phyloP scores from a whole-genome alignment of 208 protist genomes.

The Acanthamoeba castellanii region DNA sequence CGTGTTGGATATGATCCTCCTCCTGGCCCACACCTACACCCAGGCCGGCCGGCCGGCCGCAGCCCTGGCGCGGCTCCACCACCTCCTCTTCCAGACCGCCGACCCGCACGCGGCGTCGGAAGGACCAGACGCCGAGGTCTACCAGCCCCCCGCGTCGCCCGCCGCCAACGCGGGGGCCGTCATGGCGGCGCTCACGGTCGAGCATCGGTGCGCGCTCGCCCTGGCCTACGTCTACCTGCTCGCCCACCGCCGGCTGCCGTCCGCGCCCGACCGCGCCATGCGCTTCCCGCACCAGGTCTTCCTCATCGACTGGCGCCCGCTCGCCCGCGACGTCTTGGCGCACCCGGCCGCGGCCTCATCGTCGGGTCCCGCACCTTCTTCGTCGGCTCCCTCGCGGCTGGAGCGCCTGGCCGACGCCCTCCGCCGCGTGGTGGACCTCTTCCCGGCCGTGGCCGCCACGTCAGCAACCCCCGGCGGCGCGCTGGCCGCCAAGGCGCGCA shows the following conservation, averaged over 20 bases:
- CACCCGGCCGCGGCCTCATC: background rate
- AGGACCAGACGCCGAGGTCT: background rate
- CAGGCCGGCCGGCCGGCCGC: background rate
- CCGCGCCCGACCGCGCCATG: background rate
- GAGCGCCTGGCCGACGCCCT: background rate
- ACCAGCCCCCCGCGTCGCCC: background rate
- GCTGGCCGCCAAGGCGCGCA: background rate
- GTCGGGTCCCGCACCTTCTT: background rate
- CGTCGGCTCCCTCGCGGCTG: background rate
- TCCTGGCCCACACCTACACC: constrained; percentile 20
- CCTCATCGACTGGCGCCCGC: constrained; percentile 13
- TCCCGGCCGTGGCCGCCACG: background rate
- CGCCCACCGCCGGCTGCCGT: background rate
- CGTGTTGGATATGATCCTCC: constrained; percentile 16
- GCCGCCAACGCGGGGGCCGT: background rate
- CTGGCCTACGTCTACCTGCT: background rate
- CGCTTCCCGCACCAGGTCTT: constrained; percentile 56
- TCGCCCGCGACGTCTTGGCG: background rate
- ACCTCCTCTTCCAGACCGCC: background rate
- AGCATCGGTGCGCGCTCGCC: constrained; percentile 3
- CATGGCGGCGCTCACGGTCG: background rate
- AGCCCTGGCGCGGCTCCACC: background rate
- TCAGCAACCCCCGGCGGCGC: background rate
- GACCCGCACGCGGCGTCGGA: background rate
- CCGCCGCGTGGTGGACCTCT: background rate